These are phyloP conservation scores for Apiotrichum mycotoxinovorans DNA, from an alignment of 1,284 basidiomycete genomes.

Conservation along the genomic window DNA sequence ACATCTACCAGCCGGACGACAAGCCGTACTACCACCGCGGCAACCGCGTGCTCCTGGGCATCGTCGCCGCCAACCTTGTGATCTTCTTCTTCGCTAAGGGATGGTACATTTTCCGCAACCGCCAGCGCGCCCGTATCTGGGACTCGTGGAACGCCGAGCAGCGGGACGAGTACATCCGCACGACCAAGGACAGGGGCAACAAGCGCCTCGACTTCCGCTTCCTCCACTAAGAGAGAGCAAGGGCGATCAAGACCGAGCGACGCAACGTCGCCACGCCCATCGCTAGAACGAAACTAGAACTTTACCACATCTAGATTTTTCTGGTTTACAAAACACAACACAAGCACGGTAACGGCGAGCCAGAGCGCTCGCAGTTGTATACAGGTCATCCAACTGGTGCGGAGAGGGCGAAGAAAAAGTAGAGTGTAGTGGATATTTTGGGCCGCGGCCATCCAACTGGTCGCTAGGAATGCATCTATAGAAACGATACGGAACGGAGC, in stretches of 20 bases:
- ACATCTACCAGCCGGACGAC: conserved; percentile 36
- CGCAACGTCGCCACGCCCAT: neutral
- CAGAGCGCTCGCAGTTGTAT: neutral
- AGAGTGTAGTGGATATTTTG: neutral
- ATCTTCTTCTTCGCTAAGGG: conserved; percentile 23
- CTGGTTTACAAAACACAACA: too few species aligned
- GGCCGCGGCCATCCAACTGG: neutral
- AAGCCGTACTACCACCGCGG: conserved; percentile 38
- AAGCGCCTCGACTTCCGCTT: conserved; percentile 23
- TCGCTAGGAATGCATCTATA: too few species aligned
- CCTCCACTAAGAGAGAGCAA: conserved; percentile 6
- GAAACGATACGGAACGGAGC: too few species aligned
- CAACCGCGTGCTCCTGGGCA: conserved; percentile 33
- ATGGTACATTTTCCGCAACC: conserved; percentile 29
- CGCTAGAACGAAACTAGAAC: too few species aligned
- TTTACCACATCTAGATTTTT: too few species aligned
- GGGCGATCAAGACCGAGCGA: too few species aligned
- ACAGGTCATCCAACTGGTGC: neutral
- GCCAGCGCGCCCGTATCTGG: conserved; percentile 30
- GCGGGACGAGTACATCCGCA: conserved; percentile 27
- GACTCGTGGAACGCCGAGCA: conserved; percentile 25
- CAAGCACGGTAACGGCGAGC: neutral
- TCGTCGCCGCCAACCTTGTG: conserved; percentile 24
- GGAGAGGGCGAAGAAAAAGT: neutral
- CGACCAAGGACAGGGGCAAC: conserved; percentile 33